phyloP scores from a whole-genome alignment of 2,329 filamentous ascomycete genomes.

The Aspergillus spinulosporus region DNA sequence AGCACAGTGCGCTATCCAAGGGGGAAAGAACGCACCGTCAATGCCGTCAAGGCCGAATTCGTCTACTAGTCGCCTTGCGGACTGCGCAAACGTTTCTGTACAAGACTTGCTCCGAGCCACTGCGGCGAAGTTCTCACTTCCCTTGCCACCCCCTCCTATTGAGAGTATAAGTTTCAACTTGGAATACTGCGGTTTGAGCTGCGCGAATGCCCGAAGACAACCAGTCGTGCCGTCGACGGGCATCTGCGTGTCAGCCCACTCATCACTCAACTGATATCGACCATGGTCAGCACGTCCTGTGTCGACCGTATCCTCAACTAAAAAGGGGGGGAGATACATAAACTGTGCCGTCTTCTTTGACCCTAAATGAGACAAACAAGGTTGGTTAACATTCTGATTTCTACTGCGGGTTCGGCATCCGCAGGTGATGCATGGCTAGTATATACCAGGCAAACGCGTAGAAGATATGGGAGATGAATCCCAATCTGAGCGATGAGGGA shows the following conservation, averaged over 20 bases:
- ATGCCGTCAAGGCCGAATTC: slow-evolving; percentile 72
- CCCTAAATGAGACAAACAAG: slow-evolving; percentile 45
- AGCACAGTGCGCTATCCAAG: background rate
- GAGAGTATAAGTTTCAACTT: slow-evolving; percentile 75
- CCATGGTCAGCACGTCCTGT: slow-evolving; percentile 10
- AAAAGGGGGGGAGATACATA: too few species aligned
- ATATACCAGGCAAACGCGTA: slow-evolving; percentile 71
- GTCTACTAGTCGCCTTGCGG: slow-evolving; percentile 66
- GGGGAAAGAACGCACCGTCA: slow-evolving; percentile 58
- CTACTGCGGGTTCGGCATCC: slow-evolving; percentile 10
- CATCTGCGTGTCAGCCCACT: slow-evolving; percentile 72
- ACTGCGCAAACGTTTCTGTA: slow-evolving; percentile 69
- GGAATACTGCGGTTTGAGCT: slow-evolving; percentile 69
- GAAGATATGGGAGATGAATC: slow-evolving; percentile 77
- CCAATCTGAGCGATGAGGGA: slow-evolving; percentile 71
- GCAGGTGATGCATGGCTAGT: slow-evolving; percentile 23
- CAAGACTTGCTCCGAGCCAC: slow-evolving; percentile 63
- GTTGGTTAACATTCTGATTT: slow-evolving; percentile 28
- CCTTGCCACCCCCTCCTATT: slow-evolving; percentile 66
- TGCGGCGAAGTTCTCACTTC: slow-evolving; percentile 65
- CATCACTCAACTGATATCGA: slow-evolving; percentile 66
- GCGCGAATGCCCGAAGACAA: slow-evolving; percentile 70
- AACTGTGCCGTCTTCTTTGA: slow-evolving; percentile 69
- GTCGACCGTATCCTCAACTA: background rate
- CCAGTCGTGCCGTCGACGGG: slow-evolving; percentile 70